Evolutionary conservation across 2,329 filamentous ascomycete species (phyloP).

Genomic region (Penicillium digitatum): DNA sequence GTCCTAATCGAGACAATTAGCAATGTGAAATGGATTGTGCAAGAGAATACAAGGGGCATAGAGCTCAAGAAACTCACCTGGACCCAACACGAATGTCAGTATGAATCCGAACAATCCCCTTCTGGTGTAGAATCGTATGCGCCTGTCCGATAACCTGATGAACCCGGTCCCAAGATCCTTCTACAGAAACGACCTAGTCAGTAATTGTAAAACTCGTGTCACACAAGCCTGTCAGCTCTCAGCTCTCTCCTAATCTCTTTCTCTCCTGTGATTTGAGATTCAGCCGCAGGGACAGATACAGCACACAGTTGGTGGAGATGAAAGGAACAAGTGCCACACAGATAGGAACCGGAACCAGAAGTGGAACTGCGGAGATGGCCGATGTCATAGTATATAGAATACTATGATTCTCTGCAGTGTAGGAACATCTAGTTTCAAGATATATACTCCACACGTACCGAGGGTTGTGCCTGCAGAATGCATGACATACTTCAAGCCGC

Average conservation of each 20-base stretch:
- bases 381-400: background rate
- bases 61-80: constrained; percentile 50
- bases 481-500: constrained; percentile 79
- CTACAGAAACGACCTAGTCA: constrained; percentile 47
- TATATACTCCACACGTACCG: constrained; percentile 54
- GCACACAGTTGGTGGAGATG: background rate
- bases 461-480: constrained; percentile 92
- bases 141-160: constrained; percentile 83
- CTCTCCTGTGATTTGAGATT: background rate
- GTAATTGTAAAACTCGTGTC: background rate
- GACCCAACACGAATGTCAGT: constrained; percentile 82
- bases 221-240: background rate
- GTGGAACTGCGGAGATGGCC: background rate
- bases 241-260: background rate
- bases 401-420: background rate
- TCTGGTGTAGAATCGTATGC: constrained; percentile 70
- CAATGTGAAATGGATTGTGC: constrained; percentile 10
- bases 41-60: background rate
- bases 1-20: constrained; percentile 51
- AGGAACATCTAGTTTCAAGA: background rate
- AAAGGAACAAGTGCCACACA: background rate
- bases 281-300: background rate
- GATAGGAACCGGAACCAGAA: background rate
- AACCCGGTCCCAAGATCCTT: constrained; percentile 86
- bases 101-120: constrained; percentile 78